Evolutionary conservation across 75 land plant genomes (phyloP).

Genomic region (Picea sitchensis): DNA sequence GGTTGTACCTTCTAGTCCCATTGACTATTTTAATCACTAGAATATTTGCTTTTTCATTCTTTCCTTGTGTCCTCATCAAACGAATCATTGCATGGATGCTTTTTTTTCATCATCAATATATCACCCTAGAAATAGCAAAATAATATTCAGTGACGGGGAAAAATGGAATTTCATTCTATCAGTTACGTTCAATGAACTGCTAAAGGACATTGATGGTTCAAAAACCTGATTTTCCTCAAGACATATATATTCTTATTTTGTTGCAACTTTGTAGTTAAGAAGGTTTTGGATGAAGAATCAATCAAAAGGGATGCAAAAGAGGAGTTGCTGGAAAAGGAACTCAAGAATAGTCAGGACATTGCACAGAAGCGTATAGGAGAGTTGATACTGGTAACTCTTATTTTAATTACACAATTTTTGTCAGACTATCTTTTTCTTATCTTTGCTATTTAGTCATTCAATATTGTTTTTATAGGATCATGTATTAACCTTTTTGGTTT

Average conservation of each 20-base stretch:
- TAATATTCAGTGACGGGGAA: not conserved
- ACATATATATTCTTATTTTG: not conserved
- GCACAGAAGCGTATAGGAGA: conserved; percentile 15
- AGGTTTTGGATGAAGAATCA: conserved; percentile 13
- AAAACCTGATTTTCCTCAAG: not conserved
- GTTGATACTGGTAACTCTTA: conserved; percentile 11
- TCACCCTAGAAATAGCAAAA: no score
- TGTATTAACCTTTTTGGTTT: not conserved
- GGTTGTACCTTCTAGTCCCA: no score
- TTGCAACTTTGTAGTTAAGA: conserved; percentile 16
- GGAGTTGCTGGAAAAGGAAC: conserved; percentile 15
- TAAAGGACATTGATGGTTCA: not conserved
- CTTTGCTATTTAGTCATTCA: not conserved
- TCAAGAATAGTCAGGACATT: conserved; percentile 7
- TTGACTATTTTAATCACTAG: no score
- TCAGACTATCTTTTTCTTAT: not conserved
- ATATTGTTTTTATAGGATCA: not conserved
- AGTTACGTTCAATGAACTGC: not conserved
- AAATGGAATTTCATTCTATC: not conserved
- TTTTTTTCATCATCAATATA: no score
- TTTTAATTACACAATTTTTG: not conserved
- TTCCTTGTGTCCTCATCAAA: no score
- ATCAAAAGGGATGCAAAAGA: conserved; percentile 11
- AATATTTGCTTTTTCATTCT: no score
- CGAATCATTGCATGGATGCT: no score